phyloP scores from a whole-genome alignment of 2,329 filamentous ascomycete genomes.

The Hymenoscyphus fructigenus region DNA sequence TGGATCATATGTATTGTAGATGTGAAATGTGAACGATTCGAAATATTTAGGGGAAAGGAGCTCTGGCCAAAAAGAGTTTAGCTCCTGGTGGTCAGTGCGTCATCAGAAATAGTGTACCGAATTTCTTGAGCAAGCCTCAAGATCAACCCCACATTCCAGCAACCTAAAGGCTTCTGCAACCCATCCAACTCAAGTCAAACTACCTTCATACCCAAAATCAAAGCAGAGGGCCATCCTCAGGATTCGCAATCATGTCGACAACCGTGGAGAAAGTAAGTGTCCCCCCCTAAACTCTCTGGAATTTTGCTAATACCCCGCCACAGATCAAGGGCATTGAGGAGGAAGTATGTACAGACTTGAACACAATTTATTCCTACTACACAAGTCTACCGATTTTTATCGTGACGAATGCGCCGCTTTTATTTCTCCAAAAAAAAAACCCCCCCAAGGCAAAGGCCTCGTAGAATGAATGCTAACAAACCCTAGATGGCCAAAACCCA shows the following conservation, averaged over 20 bases:
- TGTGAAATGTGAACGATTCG: neutral
- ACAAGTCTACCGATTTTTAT: constrained; percentile 9
- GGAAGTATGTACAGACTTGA: constrained; percentile 63
- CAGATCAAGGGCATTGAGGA: constrained; percentile 96
- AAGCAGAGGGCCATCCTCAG: neutral
- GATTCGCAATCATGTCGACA: constrained; percentile 72
- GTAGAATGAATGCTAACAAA: constrained; percentile 17
- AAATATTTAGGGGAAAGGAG: neutral
- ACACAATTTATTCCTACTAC: constrained; percentile 14
- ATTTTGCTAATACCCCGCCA: constrained; percentile 32
- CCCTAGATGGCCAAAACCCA: constrained; percentile 88
- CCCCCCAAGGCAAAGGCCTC: neutral
- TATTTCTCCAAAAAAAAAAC: neutral
- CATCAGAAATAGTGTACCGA: neutral
- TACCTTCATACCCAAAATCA: neutral
- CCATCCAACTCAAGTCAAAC: neutral
- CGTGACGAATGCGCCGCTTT: constrained; percentile 1
- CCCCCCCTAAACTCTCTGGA: neutral
- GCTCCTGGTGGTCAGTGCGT: neutral
- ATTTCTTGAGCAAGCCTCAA: neutral
- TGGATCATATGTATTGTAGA: neutral
- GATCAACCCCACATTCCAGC: neutral
- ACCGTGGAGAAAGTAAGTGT: constrained; percentile 86
- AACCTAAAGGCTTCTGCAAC: neutral
- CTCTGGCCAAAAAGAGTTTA: neutral